Base-by-base conservation (phyloP, 139 green algal genomes). In the Coccomyxa sp. region DNA sequence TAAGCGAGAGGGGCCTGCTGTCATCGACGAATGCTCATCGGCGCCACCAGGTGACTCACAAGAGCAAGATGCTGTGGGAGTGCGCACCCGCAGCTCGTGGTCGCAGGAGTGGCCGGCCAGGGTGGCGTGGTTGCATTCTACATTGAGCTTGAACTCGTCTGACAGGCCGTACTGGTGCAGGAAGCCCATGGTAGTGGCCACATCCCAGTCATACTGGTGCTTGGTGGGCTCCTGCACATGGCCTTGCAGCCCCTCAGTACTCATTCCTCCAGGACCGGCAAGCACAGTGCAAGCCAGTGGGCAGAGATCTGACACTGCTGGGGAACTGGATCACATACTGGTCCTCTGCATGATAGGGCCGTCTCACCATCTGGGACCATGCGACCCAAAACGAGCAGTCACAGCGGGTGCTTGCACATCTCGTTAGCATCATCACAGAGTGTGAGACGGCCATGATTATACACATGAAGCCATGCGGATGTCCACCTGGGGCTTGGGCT, bases 101-200 rank as follows among this genome's bases (percentile, higher is more conserved):
- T 74, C 58, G 69, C 83, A 87, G 39, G 70, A 81, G 76, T 87
- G 83, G 22, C 88, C 90, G 38, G 88, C 64, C 71, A 95, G 86
- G 12, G 90, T 94, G 22, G 91, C 91, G 83, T 95, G 91, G 83
- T 95, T 95, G 90, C 91, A 95, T 84, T 95, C 91, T 6, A 95
- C 80, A 75, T 94, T 95, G n/a, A 95, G 72, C 75, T 90, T 93
- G 84, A 93, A 95, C 6, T 90, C 81, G 34, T 84, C 40, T 39
- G 86, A 39, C 31, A 95, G 83, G 31, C 86, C 85, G 79, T 93
- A 79, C 12, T 73, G 74, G 29, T 70, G 36, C 33, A 95, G 83
- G 77, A 95, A 95, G 35, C 44, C 77, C 3, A 83, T 31, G 0
- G 90, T 95, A 35, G 90, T 91, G 39, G 87, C 86, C 0, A 70